These are phyloP conservation scores for Phytophthora brassicae DNA, from an alignment of 352 stramenopile genomes.

Conservation along the genomic window DNA sequence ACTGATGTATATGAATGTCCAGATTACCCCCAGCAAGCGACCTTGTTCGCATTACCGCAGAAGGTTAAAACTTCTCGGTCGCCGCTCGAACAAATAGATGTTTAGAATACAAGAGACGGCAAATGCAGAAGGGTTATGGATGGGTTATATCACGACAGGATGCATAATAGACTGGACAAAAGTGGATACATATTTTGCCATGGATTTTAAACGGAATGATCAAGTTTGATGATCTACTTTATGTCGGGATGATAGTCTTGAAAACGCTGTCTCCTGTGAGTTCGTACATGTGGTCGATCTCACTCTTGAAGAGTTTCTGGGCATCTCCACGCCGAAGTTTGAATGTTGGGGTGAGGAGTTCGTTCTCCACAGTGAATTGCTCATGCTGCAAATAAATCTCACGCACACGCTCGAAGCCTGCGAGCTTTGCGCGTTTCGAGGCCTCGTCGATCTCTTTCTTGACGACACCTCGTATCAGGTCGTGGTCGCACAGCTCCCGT, in stretches of 20 bases:
- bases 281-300: constrained; percentile 73
- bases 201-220: too few relatives aligned
- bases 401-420: constrained; percentile 93
- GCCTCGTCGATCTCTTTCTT: constrained; percentile 62
- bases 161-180: constrained; percentile 28
- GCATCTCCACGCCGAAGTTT: constrained; percentile 92
- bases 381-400: constrained; percentile 91
- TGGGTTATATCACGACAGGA: constrained; percentile 18
- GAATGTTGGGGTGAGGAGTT: constrained; percentile 95
- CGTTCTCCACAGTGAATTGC: constrained; percentile 93
- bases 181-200: neutral
- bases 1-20: too few relatives aligned
- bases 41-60: constrained; percentile 54
- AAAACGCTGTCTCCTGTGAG: constrained; percentile 57
- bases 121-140: constrained; percentile 4
- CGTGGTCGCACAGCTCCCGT: constrained; percentile 60
- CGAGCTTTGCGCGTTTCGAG: constrained; percentile 60
- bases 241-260: constrained; percentile 34
- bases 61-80: constrained; percentile 46
- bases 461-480: constrained; percentile 37
- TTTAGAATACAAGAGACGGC: neutral
- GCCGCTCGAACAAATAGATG: constrained; percentile 20
- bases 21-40: constrained; percentile 58
- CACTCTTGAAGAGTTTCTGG: constrained; percentile 58
- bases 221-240: constrained; percentile 1